These are phyloP conservation scores for Eragrostis curvula DNA, from an alignment of 176 grass and related monocot species.

Conservation along the genomic window DNA sequence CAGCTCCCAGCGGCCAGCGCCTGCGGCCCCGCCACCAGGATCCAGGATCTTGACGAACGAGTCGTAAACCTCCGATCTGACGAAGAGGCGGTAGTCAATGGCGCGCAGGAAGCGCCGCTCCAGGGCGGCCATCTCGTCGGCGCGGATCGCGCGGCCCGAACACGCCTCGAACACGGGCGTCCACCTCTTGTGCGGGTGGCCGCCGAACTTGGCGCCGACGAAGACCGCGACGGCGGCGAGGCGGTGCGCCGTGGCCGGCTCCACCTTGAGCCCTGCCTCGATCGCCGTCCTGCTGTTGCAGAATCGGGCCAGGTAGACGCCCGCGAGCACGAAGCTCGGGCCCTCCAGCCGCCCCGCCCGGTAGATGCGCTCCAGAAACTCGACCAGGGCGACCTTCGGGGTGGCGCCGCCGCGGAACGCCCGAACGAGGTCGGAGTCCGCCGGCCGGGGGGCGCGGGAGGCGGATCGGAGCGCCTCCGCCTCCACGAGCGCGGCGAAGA, in stretches of 20 bases:
- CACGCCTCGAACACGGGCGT: background rate
- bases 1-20: background rate
- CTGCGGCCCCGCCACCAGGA: background rate
- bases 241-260: slow-evolving; percentile 21
- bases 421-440: background rate
- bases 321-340: background rate
- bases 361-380: slow-evolving; percentile 3
- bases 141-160: background rate
- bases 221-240: background rate
- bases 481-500: background rate
- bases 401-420: background rate
- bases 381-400: background rate
- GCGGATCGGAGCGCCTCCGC: background rate
- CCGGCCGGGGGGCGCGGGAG: background rate
- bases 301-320: background rate
- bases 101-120: slow-evolving; percentile 22
- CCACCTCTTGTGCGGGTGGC: background rate
- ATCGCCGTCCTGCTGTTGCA: background rate
- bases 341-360: background rate
- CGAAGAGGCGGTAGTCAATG: background rate
- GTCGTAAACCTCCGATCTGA: background rate
- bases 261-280: background rate
- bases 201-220: slow-evolving; percentile 1
- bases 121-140: background rate
- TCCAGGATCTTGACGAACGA: background rate